These are phyloP conservation scores for Ganoderma meredithae DNA, from an alignment of 1,284 basidiomycete genomes.

Conservation along the genomic window DNA sequence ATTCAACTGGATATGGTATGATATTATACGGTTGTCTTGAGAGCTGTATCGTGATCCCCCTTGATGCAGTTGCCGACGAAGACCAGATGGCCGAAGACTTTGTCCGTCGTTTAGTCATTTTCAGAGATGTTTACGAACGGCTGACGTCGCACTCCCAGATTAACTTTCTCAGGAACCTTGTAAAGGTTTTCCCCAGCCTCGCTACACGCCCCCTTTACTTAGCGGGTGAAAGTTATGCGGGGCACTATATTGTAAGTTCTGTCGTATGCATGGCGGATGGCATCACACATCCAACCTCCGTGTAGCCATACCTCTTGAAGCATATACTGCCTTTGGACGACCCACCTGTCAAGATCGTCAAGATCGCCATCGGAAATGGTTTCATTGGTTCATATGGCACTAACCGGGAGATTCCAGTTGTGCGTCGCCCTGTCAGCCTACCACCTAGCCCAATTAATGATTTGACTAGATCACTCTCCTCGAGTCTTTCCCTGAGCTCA, in stretches of 20 bases:
- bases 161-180: conserved; percentile 34
- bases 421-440: conserved; percentile 10
- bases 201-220: conserved; percentile 38
- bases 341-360: conserved; percentile 69
- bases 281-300: neutral
- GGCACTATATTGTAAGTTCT: conserved; percentile 46
- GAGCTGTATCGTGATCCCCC: neutral
- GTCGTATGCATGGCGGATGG: neutral
- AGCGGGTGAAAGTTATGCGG: conserved; percentile 42
- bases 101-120: conserved; percentile 46
- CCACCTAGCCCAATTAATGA: neutral
- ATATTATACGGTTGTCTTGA: conserved; percentile 11
- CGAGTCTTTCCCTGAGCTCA: conserved; percentile 74
- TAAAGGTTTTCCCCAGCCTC: conserved; percentile 39
- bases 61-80: conserved; percentile 59
- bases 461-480: conserved; percentile 55
- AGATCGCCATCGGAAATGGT: conserved; percentile 73
- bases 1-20: conserved; percentile 63
- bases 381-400: conserved; percentile 56
- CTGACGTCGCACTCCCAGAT: conserved; percentile 24
- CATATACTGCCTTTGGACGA: conserved; percentile 62
- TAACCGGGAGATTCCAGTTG: conserved; percentile 61
- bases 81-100: conserved; percentile 75
- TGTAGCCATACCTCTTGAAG: conserved; percentile 71
- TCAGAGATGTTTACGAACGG: neutral